These are phyloP conservation scores for Lagenidium giganteum DNA, from an alignment of 352 stramenopile genomes.

Conservation along the genomic window DNA sequence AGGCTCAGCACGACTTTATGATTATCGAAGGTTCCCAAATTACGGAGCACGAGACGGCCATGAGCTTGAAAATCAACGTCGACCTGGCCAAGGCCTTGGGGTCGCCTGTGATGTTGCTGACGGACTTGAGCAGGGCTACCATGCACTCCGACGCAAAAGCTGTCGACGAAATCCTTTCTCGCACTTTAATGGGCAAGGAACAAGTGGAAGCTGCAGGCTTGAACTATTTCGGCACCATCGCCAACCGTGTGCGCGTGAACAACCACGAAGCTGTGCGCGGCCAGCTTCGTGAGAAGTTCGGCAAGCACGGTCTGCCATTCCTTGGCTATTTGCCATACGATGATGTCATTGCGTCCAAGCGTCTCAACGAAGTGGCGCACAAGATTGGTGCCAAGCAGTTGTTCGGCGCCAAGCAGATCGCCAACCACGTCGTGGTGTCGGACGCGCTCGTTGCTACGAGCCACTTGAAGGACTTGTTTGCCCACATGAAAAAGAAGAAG, in stretches of 20 bases:
- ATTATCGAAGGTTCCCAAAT: constrained; percentile 76
- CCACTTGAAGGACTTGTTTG: constrained; percentile 68
- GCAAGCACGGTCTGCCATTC: constrained; percentile 40
- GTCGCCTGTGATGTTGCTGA: constrained; percentile 52
- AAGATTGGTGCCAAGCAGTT: constrained; percentile 61
- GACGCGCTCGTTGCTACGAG: constrained; percentile 63
- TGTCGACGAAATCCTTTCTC: constrained; percentile 45
- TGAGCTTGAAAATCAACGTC: constrained; percentile 79
- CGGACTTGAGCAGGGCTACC: constrained; percentile 34
- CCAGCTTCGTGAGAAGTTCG: constrained; percentile 25
- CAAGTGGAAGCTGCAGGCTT: constrained; percentile 51
- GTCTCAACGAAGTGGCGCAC: constrained; percentile 67
- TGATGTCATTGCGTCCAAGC: constrained; percentile 68
- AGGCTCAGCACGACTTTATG: constrained; percentile 73
- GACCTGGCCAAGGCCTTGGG: constrained; percentile 73
- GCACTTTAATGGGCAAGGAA: constrained; percentile 52
- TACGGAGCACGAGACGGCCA: constrained; percentile 54
- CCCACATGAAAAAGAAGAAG: constrained; percentile 73
- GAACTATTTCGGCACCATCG: constrained; percentile 67
- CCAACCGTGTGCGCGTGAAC: constrained; percentile 48
- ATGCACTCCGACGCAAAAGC: constrained; percentile 22
- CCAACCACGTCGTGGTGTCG: constrained; percentile 70
- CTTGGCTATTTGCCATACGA: constrained; percentile 65
- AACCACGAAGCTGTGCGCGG: constrained; percentile 34
- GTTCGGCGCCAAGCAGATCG: constrained; percentile 48